Evolutionary conservation across 371 early-diverging fungal species (phyloP), one percentile per base, ranked within the genome.

Genomic region (Mortierella polycephala): DNA sequence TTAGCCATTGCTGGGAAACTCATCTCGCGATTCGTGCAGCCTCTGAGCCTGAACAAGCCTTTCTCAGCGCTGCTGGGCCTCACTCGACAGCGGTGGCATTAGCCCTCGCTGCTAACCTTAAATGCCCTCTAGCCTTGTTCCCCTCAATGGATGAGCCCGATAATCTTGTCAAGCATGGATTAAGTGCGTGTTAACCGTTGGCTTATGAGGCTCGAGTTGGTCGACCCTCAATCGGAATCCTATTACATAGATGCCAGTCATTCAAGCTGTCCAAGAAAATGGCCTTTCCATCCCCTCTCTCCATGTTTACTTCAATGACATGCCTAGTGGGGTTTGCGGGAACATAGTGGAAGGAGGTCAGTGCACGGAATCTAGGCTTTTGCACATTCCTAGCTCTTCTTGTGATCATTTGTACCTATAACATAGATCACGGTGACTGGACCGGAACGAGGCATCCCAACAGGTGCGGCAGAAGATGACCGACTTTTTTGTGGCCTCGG

Each of bases 1-100:
- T 76, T 21, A 73, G 73, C 12, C 68, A 71, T 13, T 76, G 77
- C 57, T 76, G 77, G 77, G 73, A 73, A 6, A 16, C 60, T 6
- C 53, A 67, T 21, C 44, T 76, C n/a, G 58, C 63, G 16, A 55
- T 57, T 18, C 60, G 46, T 11, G 68, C 67, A 1, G 58, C 62
- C n/a, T 62, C 67, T 16, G 76, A 76, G 58, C 51, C 41, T 11
- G 68, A 30, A 7, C 50, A 39, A 2, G 21, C 14, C 4, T 53
- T 76, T 46, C 18, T 45, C 12, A 64, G 68, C 5, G 68, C 47
- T n/a, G 75, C 74, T 10, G 64, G 64, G 2, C 60, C 70, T 14
- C 74, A 76, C 39, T 64, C 73, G 7, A 68, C 67, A 11, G 57
- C 70, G 0, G 60, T 67, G 1, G 39, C 57, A 8, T 20, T 40